Evolutionary conservation across 2,329 filamentous ascomycete genomes (phyloP).

Genomic region (Alternaria sp.): DNA sequence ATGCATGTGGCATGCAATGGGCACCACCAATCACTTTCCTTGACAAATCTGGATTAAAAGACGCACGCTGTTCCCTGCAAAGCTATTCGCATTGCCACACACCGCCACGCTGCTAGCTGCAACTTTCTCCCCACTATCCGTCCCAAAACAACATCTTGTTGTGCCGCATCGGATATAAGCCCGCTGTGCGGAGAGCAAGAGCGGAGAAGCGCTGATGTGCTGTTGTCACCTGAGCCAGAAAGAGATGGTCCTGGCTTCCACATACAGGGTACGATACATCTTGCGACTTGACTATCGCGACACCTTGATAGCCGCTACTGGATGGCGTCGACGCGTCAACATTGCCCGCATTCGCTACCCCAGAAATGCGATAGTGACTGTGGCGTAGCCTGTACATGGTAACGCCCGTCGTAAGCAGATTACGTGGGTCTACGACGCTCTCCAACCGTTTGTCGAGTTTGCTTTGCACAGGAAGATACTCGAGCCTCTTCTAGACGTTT

Average conservation of each 20-base stretch:
- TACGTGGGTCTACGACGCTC: conserved; percentile 4
- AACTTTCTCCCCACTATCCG: neutral
- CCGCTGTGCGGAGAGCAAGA: conserved; percentile 1
- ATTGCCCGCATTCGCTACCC: conserved; percentile 4
- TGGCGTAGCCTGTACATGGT: conserved; percentile 6
- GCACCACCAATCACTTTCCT: conserved; percentile 11
- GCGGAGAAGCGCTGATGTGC: conserved; percentile 1
- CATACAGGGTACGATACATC: neutral
- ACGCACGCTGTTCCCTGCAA: conserved; percentile 9
- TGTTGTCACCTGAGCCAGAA: neutral
- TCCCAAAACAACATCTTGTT: conserved; percentile 4
- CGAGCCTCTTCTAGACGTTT: neutral
- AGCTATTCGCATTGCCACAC: conserved; percentile 15
- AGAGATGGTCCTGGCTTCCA: neutral
- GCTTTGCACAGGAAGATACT: neutral
- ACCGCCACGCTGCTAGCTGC: conserved; percentile 12
- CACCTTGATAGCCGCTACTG: neutral
- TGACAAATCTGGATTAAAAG: conserved; percentile 8
- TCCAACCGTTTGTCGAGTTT: neutral
- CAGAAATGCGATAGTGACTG: conserved; percentile 3
- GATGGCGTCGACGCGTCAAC: neutral
- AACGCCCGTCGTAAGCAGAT: conserved; percentile 5
- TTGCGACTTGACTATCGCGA: neutral
- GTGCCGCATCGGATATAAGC: conserved; percentile 4
- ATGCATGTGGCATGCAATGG: neutral